phyloP scores from a whole-genome alignment of 2,329 filamentous ascomycete species.

The Trichoderma guizhouense region DNA sequence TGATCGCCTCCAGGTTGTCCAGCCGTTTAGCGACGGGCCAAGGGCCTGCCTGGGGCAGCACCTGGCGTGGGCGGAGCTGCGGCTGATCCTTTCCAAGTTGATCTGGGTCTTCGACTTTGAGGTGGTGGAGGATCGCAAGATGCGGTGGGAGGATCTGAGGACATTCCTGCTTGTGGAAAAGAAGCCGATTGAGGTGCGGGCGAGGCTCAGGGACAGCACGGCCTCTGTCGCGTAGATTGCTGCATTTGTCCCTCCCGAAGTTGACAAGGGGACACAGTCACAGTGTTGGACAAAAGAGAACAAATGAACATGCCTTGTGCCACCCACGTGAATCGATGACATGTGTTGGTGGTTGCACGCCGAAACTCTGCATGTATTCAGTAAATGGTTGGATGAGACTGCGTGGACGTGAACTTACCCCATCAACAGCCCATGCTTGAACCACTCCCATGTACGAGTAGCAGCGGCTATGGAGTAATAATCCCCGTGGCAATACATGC shows the following conservation, averaged over 20 bases:
- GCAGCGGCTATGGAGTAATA: neutral
- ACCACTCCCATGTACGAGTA: neutral
- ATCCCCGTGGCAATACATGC: neutral
- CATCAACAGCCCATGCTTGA: neutral
- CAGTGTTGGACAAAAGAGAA: neutral
- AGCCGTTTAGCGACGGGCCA: slow-evolving; percentile 15
- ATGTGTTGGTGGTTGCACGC: neutral
- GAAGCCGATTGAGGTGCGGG: slow-evolving; percentile 2
- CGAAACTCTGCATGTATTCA: neutral
- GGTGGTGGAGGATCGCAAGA: slow-evolving; percentile 7
- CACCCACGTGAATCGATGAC: neutral
- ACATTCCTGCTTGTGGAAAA: slow-evolving; percentile 14
- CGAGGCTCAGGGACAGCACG: neutral
- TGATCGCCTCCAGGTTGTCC: slow-evolving; percentile 2
- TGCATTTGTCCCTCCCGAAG: neutral
- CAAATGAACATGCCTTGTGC: neutral
- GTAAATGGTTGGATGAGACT: neutral
- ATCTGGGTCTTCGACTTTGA: slow-evolving; percentile 19
- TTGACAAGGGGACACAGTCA: neutral
- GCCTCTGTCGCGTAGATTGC: neutral
- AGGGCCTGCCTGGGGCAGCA: slow-evolving; percentile 8
- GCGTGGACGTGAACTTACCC: neutral
- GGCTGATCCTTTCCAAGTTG: slow-evolving; percentile 17
- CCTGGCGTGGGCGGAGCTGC: slow-evolving; percentile 18
- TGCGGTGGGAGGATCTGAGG: slow-evolving; percentile 9